A percentile compares a stretch with the other conserved stretches of the same genome.
These are phyloP conservation scores for Chalciporus pseudorubinellus DNA, from an alignment of 768 basidiomycete species.

Conservation along the genomic window DNA sequence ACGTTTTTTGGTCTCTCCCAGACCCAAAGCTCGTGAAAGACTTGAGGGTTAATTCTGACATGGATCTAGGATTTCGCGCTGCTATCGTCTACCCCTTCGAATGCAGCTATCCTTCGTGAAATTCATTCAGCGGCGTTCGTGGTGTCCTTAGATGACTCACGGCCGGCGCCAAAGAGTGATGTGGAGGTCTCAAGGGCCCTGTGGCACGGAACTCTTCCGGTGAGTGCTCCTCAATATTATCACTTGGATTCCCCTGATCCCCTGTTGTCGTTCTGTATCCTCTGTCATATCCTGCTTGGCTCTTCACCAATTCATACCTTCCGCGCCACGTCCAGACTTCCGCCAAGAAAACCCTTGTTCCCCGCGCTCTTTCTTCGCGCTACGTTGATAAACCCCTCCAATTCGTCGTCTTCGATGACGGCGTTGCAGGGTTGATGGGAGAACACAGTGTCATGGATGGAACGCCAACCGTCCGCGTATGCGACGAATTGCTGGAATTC, in stretches of 20 bases:
- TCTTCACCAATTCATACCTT: background rate
- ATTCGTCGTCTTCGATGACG: slow-evolving; percentile 83
- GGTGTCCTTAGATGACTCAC: slow-evolving; percentile 71
- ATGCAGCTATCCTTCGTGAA: slow-evolving; percentile 59
- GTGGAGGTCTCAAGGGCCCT: slow-evolving; percentile 65
- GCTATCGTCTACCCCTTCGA: slow-evolving; percentile 57
- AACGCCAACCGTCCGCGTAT: slow-evolving; percentile 73
- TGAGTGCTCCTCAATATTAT: slow-evolving; percentile 35
- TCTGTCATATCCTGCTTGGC: background rate
- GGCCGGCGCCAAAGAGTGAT: slow-evolving; percentile 41
- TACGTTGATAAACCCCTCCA: slow-evolving; percentile 92
- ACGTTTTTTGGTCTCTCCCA: background rate
- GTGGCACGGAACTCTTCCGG: slow-evolving; percentile 76
- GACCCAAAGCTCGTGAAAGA: background rate
- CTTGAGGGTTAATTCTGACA: background rate
- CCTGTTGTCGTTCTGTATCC: background rate
- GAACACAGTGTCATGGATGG: slow-evolving; percentile 94
- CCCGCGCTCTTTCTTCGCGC: slow-evolving; percentile 62
- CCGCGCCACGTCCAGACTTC: slow-evolving; percentile 7
- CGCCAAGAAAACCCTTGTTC: slow-evolving; percentile 24
- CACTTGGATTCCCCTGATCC: background rate
- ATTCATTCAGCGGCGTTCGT: slow-evolving; percentile 88
- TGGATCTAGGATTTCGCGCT: slow-evolving; percentile 56
- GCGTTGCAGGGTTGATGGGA: slow-evolving; percentile 82
- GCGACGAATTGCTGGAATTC: slow-evolving; percentile 63